phyloP scores from a whole-genome alignment of 495 filamentous ascomycete genomes.

The Penicillium silybi region DNA sequence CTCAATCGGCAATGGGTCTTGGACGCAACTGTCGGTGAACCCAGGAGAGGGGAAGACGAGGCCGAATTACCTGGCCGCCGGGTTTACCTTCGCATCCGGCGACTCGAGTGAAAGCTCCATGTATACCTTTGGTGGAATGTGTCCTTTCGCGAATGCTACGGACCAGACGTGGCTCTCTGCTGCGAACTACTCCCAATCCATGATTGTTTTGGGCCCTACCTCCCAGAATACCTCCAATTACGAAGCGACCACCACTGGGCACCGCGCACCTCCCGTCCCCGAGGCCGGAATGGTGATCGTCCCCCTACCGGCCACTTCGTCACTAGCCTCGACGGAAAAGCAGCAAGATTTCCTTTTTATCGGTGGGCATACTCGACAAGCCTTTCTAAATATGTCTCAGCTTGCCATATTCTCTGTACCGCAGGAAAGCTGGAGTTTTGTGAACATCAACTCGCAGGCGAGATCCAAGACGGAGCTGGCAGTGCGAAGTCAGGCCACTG shows the following conservation, averaged over 20 bases:
- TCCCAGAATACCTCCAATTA: conserved; percentile 26
- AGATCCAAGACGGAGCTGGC: conserved; percentile 45
- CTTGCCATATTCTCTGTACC: conserved; percentile 84
- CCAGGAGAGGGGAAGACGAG: conserved; percentile 28
- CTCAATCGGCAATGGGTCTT: conserved; percentile 51
- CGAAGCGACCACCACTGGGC: conserved; percentile 35
- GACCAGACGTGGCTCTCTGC: conserved; percentile 52
- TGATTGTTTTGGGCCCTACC: conserved; percentile 52
- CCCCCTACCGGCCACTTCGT: conserved; percentile 59
- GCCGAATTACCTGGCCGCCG: conserved; percentile 64
- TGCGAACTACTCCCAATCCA: conserved; percentile 72
- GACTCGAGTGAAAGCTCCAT: conserved; percentile 48
- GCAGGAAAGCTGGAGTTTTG: conserved; percentile 80
- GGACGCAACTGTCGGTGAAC: conserved; percentile 38
- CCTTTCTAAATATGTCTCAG: conserved; percentile 91
- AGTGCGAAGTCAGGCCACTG: conserved; percentile 27
- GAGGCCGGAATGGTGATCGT: conserved; percentile 88
- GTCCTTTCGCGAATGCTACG: conserved; percentile 50
- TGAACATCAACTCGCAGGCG: conserved; percentile 52
- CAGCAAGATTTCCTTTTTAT: conserved; percentile 76
- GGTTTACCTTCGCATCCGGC: conserved; percentile 62
- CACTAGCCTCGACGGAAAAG: conserved; percentile 37
- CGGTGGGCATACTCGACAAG: conserved; percentile 77
- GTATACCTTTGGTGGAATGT: conserved; percentile 88
- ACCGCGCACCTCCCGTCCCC: conserved; percentile 60